Evolutionary conservation across 257 asterid genomes (phyloP).

Genomic region (Scutellaria minor): DNA sequence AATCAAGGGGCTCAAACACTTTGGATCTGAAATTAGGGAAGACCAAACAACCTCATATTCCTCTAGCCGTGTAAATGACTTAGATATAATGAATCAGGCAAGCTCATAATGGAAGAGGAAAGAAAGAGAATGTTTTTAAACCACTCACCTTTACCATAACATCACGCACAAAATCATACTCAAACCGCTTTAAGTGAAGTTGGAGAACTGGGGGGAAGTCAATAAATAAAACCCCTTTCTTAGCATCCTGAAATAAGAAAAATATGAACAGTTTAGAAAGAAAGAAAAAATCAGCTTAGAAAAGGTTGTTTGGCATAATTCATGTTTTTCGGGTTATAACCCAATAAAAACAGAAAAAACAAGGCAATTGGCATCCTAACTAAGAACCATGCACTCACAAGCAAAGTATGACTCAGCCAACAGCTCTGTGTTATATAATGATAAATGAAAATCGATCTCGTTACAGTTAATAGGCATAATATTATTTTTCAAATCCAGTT

Average conservation of each 20-base stretch:
- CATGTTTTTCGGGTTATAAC: neutral
- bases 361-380: constrained; percentile 8
- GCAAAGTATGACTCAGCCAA: constrained; percentile 1
- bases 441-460: neutral
- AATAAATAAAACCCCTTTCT: constrained; percentile 52
- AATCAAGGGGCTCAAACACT: constrained; percentile 23
- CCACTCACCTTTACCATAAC: constrained; percentile 54
- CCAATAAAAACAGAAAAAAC: constrained; percentile 11
- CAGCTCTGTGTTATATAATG: constrained; percentile 15
- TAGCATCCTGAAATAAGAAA: constrained; percentile 53
- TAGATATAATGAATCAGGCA: constrained; percentile 19
- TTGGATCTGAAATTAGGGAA: constrained; percentile 2
- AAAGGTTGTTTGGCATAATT: constrained; percentile 12
- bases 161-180: constrained; percentile 52
- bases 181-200: constrained; percentile 59
- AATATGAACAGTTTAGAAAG: neutral
- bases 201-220: constrained; percentile 61
- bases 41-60: constrained; percentile 18
- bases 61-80: neutral
- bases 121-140: constrained; percentile 22
- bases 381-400: constrained; percentile 18
- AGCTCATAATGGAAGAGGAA: constrained; percentile 19
- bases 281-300: neutral
- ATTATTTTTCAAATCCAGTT: constrained; percentile 24
- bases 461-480: constrained; percentile 11